Evolutionary conservation across 2,329 filamentous ascomycete genomes (phyloP), one percentile per base, ranked within the genome.

Genomic region (Fusarium nisikadoi): DNA sequence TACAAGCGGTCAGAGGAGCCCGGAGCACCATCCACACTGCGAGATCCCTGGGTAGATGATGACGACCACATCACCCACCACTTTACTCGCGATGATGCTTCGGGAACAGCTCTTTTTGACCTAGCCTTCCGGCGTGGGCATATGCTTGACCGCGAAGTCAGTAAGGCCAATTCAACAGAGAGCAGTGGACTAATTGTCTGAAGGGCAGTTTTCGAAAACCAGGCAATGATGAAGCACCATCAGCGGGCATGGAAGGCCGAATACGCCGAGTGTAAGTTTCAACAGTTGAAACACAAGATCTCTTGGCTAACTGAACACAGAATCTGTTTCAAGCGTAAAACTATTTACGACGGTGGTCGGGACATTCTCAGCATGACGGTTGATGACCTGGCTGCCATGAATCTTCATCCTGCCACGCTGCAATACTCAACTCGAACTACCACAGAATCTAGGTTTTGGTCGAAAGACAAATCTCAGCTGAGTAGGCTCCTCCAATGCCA

Each of bases 361-460:
- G 81, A 82, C 49, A 80, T 81, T 31, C 76, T 83, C 43, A 81
- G 79, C 62, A 76, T 83, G 71, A 81, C 80, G 3, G 72, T 75
- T 3, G 70, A 77, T 29, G 81, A 83, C 67, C 76, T 81, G 10
- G 77, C 78, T 14, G 78, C 77, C 17, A 79, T 83, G 73, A 71
- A 79, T n/a, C 70, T 83, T 43, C 81, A 83, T 54, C 81, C 81
- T 11, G 81, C 81, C 13, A 83, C 81, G 2, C 76, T 83, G 14
- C 81, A 83, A 65, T 83, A 83, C 60, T 78, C 81, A 33, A 80
- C 80, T 9, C 78, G 81, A 9, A 78, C 78, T n/a, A 81, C 80
- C 4, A 82, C 81, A 39, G 81, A 83, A 66, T 82, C 80, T 14
- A 79, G 80, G 36, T 82, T 83, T 58, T 83, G 81, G 81, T 82